Evolutionary conservation across 2,329 filamentous ascomycete genomes (phyloP), one percentile per base, ranked within the genome.

Genomic region (Aspergillus chevalieri): DNA sequence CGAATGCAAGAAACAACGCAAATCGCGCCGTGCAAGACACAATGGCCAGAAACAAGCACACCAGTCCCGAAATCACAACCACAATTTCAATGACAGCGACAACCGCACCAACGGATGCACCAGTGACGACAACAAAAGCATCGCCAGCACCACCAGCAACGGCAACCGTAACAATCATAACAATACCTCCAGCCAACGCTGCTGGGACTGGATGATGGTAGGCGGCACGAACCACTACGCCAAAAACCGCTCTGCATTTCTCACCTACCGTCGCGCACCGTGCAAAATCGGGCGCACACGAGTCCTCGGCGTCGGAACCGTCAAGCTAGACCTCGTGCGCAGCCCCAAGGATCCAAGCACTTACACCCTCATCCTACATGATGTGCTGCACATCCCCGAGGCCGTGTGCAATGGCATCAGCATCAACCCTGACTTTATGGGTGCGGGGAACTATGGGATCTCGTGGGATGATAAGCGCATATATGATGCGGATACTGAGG

Each of bases 141-240:
- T 12, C 21, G 10, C 10, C 10, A 43, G 41, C 41, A 39, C 6
- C n/a, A 17, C 4, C 15, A 38, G 34, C n/a, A 38, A 38, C 34
- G 6, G n/a, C 26, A 43, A 6, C 19, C 15, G 24, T 14, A 14
- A 43, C 8, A 15, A 26, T n/a, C 8, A 41, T 10, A 14, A 24
- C 41, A 24, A 22, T 43, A 22, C 12, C 24, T 30, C 26, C 33
- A 15, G n/a, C 46, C 30, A 19, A 46, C 14, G 56, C 33, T 59
- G 57, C 48, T 59, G 54, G 54, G 50, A 54, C 47, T 59, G 57
- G 57, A 50, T 59, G 19, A 43, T 59, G 22, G 47, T 46, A 15
- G 26, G 30, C 10, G 56, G 56, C 22, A 59, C 55, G 44, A 50
- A 44, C 3, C 57, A 59, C 50, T 57, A 54, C 52, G 57, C 57